Evolutionary conservation across 2,329 filamentous ascomycete species (phyloP), one percentile per base, ranked within the genome.

Genomic region (Pseudogymnoascus sp.): DNA sequence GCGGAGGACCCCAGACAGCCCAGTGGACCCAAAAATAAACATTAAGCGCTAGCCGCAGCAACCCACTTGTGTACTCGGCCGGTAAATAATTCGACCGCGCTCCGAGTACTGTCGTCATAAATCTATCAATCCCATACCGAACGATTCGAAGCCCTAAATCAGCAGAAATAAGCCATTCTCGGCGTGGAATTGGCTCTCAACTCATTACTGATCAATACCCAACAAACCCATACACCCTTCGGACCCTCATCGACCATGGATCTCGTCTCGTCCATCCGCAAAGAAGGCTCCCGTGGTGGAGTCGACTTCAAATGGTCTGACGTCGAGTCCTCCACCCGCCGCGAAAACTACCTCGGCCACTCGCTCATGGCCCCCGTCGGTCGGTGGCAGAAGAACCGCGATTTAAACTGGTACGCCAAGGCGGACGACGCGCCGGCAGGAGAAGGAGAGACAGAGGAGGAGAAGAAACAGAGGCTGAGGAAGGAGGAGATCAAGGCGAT

Each of bases 251-350:
- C 39, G 21, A 67, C 66, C 64, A 97, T 99, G 95, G 95, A 99
- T 83, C 85, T 99, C 63, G 86, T 98, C 63, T 90, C 93, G 65
- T 92, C 90, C 45, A 89, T 99, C 67, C 91, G 93, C 73, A 98
- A 99, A 78, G 79, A 82, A 16, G 93, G 96, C 75, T 95, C 92
- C 71, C 89, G 95, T 69, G 95, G 95, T 73, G 95, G 95, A 74
- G 90, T 90, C 77, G 92, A 97, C 76, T 99, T 99, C 80, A 93
- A 88, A 78, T 98, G 95, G 95, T 90, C 93, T 69, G 92, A 97
- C 70, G 93, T 99, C 73, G 89, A 93, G 75, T 86, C 82, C 68
- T 96, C 92, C 61, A 54, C 37, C 37, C 93, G 96, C 73, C 92
- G 95, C 76, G 93, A 99, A 77, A 96, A 88, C 72, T 88, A 89